Evolutionary conservation across 2,329 filamentous ascomycete genomes (phyloP).

Genomic region (Cladosporium sp.): DNA sequence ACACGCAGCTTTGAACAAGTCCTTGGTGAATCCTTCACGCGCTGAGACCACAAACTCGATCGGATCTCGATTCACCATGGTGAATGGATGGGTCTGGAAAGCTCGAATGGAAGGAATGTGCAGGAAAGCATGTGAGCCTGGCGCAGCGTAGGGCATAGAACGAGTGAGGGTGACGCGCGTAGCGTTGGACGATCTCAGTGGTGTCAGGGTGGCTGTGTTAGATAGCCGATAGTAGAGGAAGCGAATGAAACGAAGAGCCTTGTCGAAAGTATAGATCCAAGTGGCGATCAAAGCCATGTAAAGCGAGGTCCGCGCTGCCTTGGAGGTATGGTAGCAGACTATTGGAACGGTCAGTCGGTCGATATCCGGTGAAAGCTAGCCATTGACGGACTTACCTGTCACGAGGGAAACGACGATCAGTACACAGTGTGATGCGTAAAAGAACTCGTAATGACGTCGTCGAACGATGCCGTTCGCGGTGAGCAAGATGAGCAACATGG

Average conservation of each 20-base stretch:
- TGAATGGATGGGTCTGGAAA: constrained; percentile 23
- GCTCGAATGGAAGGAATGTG: constrained; percentile 19
- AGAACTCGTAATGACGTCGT: constrained; percentile 22
- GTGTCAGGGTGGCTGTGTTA: constrained; percentile 19
- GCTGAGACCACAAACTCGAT: constrained; percentile 21
- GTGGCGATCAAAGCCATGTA: constrained; percentile 20
- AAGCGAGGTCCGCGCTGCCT: constrained; percentile 18
- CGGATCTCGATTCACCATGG: constrained; percentile 16
- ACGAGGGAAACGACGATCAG: constrained; percentile 18
- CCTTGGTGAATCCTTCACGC: constrained; percentile 20
- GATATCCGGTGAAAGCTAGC: not conserved
- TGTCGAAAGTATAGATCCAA: constrained; percentile 18
- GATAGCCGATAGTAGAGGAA: constrained; percentile 18
- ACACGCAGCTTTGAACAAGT: constrained; percentile 18
- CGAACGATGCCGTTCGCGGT: constrained; percentile 21
- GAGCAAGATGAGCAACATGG: constrained; percentile 21
- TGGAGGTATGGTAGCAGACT: constrained; percentile 21
- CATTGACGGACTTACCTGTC: constrained; percentile 12
- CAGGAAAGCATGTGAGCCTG: constrained; percentile 23
- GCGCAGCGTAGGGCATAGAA: constrained; percentile 11
- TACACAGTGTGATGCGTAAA: constrained; percentile 21
- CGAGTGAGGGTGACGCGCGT: constrained; percentile 19
- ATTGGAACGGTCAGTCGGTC: not conserved
- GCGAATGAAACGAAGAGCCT: constrained; percentile 16
- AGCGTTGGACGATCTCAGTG: constrained; percentile 17